Evolutionary conservation across 1,284 basidiomycete genomes (phyloP).

Genomic region (Xerocomus cyaneibrunnescens): DNA sequence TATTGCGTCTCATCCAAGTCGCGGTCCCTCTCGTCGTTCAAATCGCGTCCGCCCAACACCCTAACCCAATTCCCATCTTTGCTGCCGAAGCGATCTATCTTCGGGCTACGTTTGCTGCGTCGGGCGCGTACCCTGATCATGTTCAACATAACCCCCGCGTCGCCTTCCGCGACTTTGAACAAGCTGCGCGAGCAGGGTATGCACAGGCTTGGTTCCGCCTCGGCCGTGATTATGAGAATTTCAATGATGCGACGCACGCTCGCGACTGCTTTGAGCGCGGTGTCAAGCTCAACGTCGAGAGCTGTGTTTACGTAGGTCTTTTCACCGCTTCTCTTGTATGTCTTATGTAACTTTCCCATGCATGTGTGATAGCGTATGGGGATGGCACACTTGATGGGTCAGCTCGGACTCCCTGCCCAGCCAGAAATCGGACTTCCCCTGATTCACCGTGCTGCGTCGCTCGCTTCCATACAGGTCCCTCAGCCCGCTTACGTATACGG

Average conservation of each 20-base stretch:
- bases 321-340: no score
- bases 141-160: constrained; percentile 67
- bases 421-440: constrained; percentile 65
- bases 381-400: constrained; percentile 88
- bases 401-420: constrained; percentile 66
- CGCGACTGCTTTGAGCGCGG: constrained; percentile 84
- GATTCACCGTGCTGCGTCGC: constrained; percentile 74
- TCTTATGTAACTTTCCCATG: constrained; percentile 1
- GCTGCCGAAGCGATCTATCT: constrained; percentile 75
- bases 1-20: constrained; percentile 61
- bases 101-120: constrained; percentile 68
- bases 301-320: constrained; percentile 58
- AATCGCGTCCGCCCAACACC: constrained; percentile 42
- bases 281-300: constrained; percentile 66
- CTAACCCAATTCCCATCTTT: constrained; percentile 43
- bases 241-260: constrained; percentile 70
- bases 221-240: constrained; percentile 89
- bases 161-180: constrained; percentile 89
- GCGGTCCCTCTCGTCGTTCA: constrained; percentile 65
- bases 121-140: constrained; percentile 64
- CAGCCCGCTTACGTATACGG: constrained; percentile 87
- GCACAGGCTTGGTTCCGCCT: constrained; percentile 84
- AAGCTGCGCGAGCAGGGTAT: constrained; percentile 72
- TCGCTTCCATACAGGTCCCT: constrained; percentile 73
- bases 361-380: constrained; percentile 66